These are phyloP conservation scores for Leccinum subtestaceum DNA, from an alignment of 768 basidiomycete genomes.

Conservation along the genomic window DNA sequence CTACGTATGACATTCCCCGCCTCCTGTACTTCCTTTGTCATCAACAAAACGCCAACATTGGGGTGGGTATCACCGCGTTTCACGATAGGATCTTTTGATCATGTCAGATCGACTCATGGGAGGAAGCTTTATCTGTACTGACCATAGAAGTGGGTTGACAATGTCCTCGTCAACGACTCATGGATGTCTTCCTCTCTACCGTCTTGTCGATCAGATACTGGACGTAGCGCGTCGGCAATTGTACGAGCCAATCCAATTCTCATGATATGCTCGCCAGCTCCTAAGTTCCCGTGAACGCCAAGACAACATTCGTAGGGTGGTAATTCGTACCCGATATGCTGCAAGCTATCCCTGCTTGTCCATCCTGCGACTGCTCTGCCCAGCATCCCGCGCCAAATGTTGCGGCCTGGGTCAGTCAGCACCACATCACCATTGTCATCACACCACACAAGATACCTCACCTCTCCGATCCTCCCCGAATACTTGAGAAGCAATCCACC, in stretches of 20 bases:
- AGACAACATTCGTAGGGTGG: background rate
- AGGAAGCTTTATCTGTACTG: slow-evolving; percentile 21
- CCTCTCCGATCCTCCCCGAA: slow-evolving; percentile 76
- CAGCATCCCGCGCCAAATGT: slow-evolving; percentile 76
- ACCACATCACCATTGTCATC: background rate
- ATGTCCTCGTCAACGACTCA: slow-evolving; percentile 42
- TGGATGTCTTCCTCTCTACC: slow-evolving; percentile 50
- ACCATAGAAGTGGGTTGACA: slow-evolving; percentile 54
- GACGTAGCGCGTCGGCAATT: slow-evolving; percentile 46
- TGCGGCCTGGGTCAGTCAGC: slow-evolving; percentile 49
- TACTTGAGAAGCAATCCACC: slow-evolving; percentile 78
- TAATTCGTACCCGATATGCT: slow-evolving; percentile 54
- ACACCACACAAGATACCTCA: slow-evolving; percentile 22
- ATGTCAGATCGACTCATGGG: background rate
- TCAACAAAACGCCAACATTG: slow-evolving; percentile 60
- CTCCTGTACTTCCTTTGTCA: slow-evolving; percentile 46
- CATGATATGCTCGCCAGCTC: slow-evolving; percentile 71
- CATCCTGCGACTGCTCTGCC: slow-evolving; percentile 42
- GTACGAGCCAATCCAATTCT: slow-evolving; percentile 52
- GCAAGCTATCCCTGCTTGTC: slow-evolving; percentile 49
- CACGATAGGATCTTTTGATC: slow-evolving; percentile 33
- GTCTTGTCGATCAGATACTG: slow-evolving; percentile 9
- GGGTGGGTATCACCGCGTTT: slow-evolving; percentile 43
- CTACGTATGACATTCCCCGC: slow-evolving; percentile 28
- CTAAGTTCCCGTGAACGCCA: slow-evolving; percentile 32